A percentile compares a stretch with the other conserved stretches of the same genome.
These are phyloP conservation scores for Heliosperma pusillum DNA, from an alignment of 148 eudicot species.

Conservation along the genomic window DNA sequence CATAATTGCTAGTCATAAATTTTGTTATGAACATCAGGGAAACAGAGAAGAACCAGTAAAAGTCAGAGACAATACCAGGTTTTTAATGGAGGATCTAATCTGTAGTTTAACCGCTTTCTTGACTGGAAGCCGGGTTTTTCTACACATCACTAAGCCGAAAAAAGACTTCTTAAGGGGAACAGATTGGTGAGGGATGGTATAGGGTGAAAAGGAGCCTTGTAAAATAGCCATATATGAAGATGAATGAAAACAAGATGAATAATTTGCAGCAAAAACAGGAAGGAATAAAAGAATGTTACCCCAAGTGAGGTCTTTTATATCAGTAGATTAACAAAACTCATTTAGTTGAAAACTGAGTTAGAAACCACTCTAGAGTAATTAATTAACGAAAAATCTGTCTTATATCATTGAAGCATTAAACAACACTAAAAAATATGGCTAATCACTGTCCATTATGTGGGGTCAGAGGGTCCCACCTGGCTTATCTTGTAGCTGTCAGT, in stretches of 20 bases:
- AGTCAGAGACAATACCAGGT: conserved; percentile 40
- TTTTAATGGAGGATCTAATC: conserved; percentile 45
- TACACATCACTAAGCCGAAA: conserved; percentile 29
- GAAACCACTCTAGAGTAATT: conserved; percentile 19
- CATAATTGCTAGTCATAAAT: background rate
- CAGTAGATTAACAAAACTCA: conserved; percentile 12
- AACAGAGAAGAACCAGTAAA: background rate
- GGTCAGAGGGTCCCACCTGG: conserved; percentile 37
- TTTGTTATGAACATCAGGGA: background rate
- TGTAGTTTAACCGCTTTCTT: conserved; percentile 28
- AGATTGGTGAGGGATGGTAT: conserved; percentile 28
- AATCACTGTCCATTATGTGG: conserved; percentile 43
- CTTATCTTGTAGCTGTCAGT: conserved; percentile 51
- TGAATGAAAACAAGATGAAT: conserved; percentile 16
- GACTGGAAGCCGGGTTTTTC: conserved; percentile 30
- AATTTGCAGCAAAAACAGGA: conserved; percentile 9
- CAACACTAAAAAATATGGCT: conserved; percentile 19
- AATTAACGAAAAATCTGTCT: background rate
- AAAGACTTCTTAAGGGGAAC: conserved; percentile 25
- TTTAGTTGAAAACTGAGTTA: conserved; percentile 24
- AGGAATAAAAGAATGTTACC: conserved; percentile 23
- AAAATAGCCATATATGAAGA: conserved; percentile 43
- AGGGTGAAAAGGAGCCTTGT: conserved; percentile 33
- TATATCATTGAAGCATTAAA: conserved; percentile 18
- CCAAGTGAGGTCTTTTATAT: conserved; percentile 24